Evolutionary conservation across 441 rosid genomes (phyloP), one percentile per base, ranked within the genome.

Genomic region (Euphorbia celastroides): DNA sequence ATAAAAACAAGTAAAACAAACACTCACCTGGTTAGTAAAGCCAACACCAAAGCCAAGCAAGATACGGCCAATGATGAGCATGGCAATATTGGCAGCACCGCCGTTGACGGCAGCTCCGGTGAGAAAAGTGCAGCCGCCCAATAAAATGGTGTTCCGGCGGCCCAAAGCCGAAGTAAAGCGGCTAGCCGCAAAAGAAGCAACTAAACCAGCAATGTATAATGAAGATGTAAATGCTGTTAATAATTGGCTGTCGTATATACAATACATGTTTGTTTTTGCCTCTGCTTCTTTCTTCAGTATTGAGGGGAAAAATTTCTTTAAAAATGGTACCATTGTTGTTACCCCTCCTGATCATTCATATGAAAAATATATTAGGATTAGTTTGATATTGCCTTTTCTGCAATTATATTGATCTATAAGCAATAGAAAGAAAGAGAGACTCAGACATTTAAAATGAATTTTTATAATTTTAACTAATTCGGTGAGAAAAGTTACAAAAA

Each of bases 11-110:
- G n/a, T n/a, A n/a, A n/a, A n/a, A n/a, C n/a, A n/a, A n/a, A n/a
- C n/a, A n/a, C 4, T 46, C 61, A 87, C 96, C 86, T 89, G 90
- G 74, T 84, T 89, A 13, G 97, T 87, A 80, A 92, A 92, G 59
- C 97, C 97, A 65, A 92, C 94, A 22, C 92, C 97, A 59, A 87
- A 82, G 48, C 96, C 96, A 12, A 91, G 89, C 76, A 88, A 76
- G 60, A 91, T 67, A 26, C 96, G 90, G 56, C 97, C 97, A 2
- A 84, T 30, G 68, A 92, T 80, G 74, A 92, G 94, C 96, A 89
- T 87, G 34, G 78, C 77, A 1, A 83, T 52, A 46, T 84, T 86
- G 25, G 41, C 84, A 25, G 94, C 96, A 2, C 80, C 86, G 1
- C 86, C 90, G 17, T 87, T 89, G 69, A 89, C 78, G 75, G 87